Evolutionary conservation across 345 rosid species (phyloP).

Genomic region (Cardamine occulta): DNA sequence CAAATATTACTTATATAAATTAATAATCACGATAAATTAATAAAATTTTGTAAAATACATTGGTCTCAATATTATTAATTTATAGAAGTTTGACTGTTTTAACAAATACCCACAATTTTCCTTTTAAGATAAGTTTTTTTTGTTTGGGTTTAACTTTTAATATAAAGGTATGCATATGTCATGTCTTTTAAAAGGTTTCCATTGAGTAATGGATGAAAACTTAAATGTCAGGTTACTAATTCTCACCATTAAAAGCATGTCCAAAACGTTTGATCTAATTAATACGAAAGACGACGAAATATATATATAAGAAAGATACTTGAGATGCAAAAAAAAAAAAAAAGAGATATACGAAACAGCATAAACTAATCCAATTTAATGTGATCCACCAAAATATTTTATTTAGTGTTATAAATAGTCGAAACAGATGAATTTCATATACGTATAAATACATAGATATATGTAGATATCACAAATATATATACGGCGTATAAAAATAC

Average conservation of each 20-base stretch:
- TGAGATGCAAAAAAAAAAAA: background rate
- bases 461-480: background rate
- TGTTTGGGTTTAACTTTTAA: background rate
- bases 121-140: background rate
- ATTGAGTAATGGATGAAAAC: conserved; percentile 6
- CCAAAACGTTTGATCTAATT: conserved; percentile 23
- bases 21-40: no score
- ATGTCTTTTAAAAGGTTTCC: conserved; percentile 10
- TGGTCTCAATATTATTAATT: no score
- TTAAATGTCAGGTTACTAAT: conserved; percentile 22
- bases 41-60: no score
- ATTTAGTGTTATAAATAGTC: background rate
- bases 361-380: conserved; percentile 9
- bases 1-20: no score
- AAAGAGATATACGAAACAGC: background rate
- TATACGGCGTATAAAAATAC: conserved; percentile 35
- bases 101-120: background rate
- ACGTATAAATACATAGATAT: background rate
- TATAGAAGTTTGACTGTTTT: no score
- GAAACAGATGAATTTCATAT: background rate
- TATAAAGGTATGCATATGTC: background rate
- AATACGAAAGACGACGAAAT: background rate
- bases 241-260: conserved; percentile 34
- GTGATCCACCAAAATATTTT: conserved; percentile 1
- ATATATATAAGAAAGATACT: background rate